Evolutionary conservation across 768 basidiomycete genomes (phyloP).

Genomic region (Cystobasidium onofrii): DNA sequence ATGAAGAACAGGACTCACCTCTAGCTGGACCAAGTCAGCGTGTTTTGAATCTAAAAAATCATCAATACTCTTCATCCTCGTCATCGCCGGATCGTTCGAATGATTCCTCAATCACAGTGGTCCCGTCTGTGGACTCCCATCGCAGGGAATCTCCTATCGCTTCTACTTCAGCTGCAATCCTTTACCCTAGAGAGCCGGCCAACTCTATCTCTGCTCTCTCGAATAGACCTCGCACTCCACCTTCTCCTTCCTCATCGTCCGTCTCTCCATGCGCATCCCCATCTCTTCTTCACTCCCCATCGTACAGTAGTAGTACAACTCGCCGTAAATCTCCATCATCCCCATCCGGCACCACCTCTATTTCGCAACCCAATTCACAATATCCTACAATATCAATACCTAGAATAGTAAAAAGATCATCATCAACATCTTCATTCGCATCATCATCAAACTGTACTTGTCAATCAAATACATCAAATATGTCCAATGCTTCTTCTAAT

Average conservation of each 20-base stretch:
- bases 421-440: conserved; percentile 11
- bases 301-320: neutral
- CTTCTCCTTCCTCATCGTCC: conserved; percentile 14
- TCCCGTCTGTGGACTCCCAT: neutral
- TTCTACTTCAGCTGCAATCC: neutral
- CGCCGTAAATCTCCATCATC: neutral
- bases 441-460: conserved; percentile 17
- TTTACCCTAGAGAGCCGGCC: neutral
- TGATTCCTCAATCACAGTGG: neutral
- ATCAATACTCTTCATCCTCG: neutral
- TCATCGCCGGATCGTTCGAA: neutral
- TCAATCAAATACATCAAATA: conserved; percentile 5
- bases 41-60: neutral
- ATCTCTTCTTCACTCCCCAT: neutral
- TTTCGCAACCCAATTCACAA: neutral
- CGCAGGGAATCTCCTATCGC: neutral
- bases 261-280: neutral
- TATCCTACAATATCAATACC: conserved; percentile 1
- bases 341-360: neutral
- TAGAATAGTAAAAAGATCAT: neutral
- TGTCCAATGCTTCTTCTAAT: neutral
- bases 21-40: neutral
- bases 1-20: neutral
- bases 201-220: too few relatives aligned
- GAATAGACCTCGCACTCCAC: neutral